Conservation (phyloP, 1,284 basidiomycete species). For the Leccinum solheimii region DNA sequence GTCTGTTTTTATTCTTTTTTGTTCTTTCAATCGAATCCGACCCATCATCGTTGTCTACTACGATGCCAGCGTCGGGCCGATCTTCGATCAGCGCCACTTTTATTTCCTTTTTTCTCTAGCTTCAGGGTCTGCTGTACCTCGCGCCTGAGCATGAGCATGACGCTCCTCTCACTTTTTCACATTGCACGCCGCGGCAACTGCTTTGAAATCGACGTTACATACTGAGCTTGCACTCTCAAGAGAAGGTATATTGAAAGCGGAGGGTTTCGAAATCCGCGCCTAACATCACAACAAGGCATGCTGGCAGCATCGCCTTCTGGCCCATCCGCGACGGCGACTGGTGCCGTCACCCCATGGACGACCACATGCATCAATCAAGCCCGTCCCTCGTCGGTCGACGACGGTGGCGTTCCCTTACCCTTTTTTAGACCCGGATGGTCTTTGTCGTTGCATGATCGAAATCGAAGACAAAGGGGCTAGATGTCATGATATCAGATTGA, state of each 20-base stretch:
- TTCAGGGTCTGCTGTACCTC: not conserved
- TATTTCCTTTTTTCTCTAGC: not conserved
- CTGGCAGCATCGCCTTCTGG: not conserved
- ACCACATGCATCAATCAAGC: not conserved
- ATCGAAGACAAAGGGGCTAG: not conserved
- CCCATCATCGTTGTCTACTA: not conserved
- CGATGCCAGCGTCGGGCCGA: not conserved
- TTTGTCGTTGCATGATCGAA: not conserved
- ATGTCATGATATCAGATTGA: not conserved
- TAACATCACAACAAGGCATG: not conserved
- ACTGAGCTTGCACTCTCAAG: not conserved
- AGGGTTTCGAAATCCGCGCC: not conserved
- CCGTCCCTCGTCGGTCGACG: not conserved
- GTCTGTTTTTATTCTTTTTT: not conserved
- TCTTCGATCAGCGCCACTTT: not conserved
- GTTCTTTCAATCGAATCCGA: not conserved
- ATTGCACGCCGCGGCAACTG: not conserved
- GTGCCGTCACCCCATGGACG: not conserved
- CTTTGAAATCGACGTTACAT: not conserved
- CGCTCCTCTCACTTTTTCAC: not conserved
- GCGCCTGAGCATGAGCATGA: not conserved
- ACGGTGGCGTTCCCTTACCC: not conserved
- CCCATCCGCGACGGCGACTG: not conserved
- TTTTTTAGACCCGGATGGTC: not conserved
- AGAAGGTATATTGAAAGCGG: not conserved